Evolutionary conservation across 2,329 filamentous ascomycete genomes (phyloP), one percentile per base, ranked within the genome.

Genomic region (Ceratocystis lukuohia): DNA sequence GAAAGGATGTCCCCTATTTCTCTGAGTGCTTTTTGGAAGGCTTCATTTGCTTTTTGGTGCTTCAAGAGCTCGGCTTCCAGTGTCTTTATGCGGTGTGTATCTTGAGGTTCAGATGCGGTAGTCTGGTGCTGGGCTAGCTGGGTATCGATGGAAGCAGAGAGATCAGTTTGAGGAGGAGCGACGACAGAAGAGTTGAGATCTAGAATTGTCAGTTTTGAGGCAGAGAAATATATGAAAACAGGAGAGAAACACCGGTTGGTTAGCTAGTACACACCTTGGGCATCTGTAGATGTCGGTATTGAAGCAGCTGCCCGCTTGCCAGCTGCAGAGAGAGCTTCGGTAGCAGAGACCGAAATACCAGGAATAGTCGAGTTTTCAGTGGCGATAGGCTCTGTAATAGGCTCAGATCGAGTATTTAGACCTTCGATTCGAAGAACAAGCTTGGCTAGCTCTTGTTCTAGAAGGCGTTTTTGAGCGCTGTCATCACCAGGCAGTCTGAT

Each of bases 1-100:
- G 94, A 96, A 72, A 97, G 90, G 71, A 99, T 97, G 74, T 93
- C 94, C 71, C 94, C 94, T 71, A 99, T 97, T 76, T 99, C 94
- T 70, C 92, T 86, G 44, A 99, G 79, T 10, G 94, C 94, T 77
- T 97, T 97, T 75, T 97, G 92, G 82, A 97, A 99, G 71, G 94
- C 95, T 76, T 96, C 87, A 76, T 99, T 99, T 74, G 95, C 94
- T 77, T 96, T 94, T 75, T 96, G 92, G 74, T 96, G 92, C 77
- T 97, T 97, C 80, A 89, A 91, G 68, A 99, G 81, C 76, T 99
- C 94, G 68, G 93, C 85, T 78, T 97, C 93, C 50, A 97, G 81
- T 45, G 90, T 87, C 70, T 50, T 53, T n/a, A 97, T 93, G 71
- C 94, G 91, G 75, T 91, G 87, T 70, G 88, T 85, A 76, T 96